Evolutionary conservation across 2,329 filamentous ascomycete genomes (phyloP).

Genomic region (Beauveria scarabaeidicola): DNA sequence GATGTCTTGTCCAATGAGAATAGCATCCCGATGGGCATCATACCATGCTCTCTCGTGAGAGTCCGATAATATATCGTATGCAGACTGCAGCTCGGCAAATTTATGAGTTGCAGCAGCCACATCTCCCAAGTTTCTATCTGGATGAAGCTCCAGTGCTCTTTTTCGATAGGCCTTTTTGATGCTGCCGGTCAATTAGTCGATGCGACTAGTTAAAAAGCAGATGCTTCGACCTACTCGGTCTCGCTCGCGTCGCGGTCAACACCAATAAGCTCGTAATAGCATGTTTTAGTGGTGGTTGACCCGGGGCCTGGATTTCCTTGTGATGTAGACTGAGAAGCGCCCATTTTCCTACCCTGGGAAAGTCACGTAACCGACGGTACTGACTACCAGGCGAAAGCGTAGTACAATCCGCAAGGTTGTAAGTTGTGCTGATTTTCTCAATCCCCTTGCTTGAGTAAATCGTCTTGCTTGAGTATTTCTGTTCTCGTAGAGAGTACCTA

Average conservation of each 20-base stretch:
- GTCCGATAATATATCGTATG: constrained; percentile 93
- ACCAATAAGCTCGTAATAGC: constrained; percentile 78
- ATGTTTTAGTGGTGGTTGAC: constrained; percentile 50
- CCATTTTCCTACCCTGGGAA: constrained; percentile 30
- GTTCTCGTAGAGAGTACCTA: background rate
- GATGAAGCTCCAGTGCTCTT: constrained; percentile 88
- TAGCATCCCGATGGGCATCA: constrained; percentile 83
- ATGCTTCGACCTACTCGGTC: constrained; percentile 57
- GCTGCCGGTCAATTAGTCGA: constrained; percentile 31
- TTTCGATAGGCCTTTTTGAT: constrained; percentile 89
- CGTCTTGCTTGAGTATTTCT: background rate
- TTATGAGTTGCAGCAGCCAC: constrained; percentile 72
- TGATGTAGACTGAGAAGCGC: constrained; percentile 46
- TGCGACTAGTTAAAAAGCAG: background rate
- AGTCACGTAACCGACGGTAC: background rate
- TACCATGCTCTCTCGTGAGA: constrained; percentile 96
- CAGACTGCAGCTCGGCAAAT: constrained; percentile 87
- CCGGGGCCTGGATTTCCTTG: constrained; percentile 22
- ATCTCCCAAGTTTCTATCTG: constrained; percentile 85
- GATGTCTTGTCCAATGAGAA: constrained; percentile 58
- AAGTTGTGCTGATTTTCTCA: background rate
- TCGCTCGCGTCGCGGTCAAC: constrained; percentile 66
- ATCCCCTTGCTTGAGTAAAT: background rate
- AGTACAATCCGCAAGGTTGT: background rate
- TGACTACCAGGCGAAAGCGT: background rate